Conservation (phyloP, 352 stramenopile species). For the Phytophthora pini region DNA sequence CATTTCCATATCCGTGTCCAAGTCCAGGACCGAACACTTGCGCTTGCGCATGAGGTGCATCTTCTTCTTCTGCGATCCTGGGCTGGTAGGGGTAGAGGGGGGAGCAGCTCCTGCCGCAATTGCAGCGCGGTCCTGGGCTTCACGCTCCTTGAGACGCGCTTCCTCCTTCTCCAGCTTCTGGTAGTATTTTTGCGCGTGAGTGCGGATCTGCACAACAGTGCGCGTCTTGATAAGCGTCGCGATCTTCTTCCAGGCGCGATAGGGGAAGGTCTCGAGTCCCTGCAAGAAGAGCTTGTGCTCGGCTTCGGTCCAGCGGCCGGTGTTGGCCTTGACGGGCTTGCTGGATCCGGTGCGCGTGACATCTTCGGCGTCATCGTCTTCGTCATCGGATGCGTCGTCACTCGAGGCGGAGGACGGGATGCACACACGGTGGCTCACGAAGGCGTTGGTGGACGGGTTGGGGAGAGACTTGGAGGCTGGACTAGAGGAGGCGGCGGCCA, state of each 20-base stretch:
- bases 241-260: conserved; percentile 94
- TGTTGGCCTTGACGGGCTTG: conserved; percentile 73
- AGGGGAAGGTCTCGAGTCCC: conserved; percentile 85
- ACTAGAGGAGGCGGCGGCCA: conserved; percentile 28
- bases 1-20: conserved; percentile 37
- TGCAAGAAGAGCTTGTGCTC: conserved; percentile 92
- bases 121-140: conserved; percentile 47
- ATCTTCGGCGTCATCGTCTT: conserved; percentile 41
- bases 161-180: conserved; percentile 92
- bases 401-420: conserved; percentile 34
- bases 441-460: conserved; percentile 6
- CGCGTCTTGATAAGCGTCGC: conserved; percentile 94
- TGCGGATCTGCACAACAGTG: conserved; percentile 91
- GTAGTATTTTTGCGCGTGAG: conserved; percentile 91
- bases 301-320: conserved; percentile 84
- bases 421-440: conserved; percentile 35
- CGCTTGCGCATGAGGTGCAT: conserved; percentile 72
- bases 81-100: conserved; percentile 24
- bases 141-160: conserved; percentile 72
- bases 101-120: conserved; percentile 11
- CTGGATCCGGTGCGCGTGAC: conserved; percentile 9
- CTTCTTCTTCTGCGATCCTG: conserved; percentile 53
- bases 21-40: conserved; percentile 55
- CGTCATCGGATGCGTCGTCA: conserved; percentile 42
- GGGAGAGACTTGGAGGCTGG: conserved; percentile 17